phyloP scores from a whole-genome alignment of 495 filamentous ascomycete genomes.

The Penicillium angulare region DNA sequence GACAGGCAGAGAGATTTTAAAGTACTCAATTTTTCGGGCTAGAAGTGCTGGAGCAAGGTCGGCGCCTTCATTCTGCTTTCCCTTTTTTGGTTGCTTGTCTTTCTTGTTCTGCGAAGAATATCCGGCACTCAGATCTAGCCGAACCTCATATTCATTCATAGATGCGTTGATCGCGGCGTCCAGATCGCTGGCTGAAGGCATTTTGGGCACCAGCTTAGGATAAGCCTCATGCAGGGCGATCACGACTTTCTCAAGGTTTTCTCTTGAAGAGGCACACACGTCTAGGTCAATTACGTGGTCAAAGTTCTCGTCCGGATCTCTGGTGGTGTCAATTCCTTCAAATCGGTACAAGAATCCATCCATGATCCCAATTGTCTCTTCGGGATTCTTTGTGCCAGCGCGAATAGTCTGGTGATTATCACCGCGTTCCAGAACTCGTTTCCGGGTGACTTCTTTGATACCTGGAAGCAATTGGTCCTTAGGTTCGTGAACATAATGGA shows the following conservation, averaged over 20 bases:
- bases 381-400: constrained; percentile 59
- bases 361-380: constrained; percentile 87
- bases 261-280: constrained; percentile 68
- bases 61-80: not conserved
- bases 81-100: constrained; percentile 32
- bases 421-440: constrained; percentile 78
- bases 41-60: constrained; percentile 21
- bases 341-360: constrained; percentile 88
- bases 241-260: constrained; percentile 83
- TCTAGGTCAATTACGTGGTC: constrained; percentile 84
- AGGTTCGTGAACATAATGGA: constrained; percentile 84
- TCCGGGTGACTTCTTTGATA: constrained; percentile 72
- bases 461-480: constrained; percentile 51
- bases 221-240: constrained; percentile 65
- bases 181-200: constrained; percentile 71
- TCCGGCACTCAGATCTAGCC: constrained; percentile 61
- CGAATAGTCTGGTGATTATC: constrained; percentile 99
- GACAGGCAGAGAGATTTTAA: constrained; percentile 64
- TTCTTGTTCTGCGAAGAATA: constrained; percentile 40
- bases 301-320: constrained; percentile 70
- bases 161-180: constrained; percentile 77
- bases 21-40: constrained; percentile 73
- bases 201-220: constrained; percentile 66
- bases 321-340: constrained; percentile 64
- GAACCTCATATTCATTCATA: constrained; percentile 74